Percentiles rank a stretch among this genome's conserved stretches.
Evolutionary conservation across 257 asterid species (phyloP).

Genomic region (Solanum acaule): DNA sequence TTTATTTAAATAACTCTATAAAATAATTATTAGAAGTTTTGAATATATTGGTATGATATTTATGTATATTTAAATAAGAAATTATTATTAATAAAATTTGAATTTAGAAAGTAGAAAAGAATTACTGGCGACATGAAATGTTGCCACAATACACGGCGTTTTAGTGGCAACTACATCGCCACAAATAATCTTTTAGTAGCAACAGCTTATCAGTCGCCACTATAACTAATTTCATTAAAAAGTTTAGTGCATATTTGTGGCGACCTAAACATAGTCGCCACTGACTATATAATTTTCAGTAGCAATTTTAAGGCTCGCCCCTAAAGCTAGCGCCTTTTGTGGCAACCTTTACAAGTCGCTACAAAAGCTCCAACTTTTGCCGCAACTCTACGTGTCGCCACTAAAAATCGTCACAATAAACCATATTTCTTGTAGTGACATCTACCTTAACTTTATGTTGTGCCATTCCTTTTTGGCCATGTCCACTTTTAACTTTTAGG

Average conservation of each 20-base stretch:
- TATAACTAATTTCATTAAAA: no score
- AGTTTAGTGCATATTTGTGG: no score
- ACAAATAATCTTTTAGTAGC: not conserved
- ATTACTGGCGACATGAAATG: not conserved
- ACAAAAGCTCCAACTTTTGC: not conserved
- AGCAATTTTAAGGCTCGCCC: not conserved
- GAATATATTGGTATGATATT: no score
- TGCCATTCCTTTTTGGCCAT: not conserved
- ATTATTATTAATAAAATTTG: no score
- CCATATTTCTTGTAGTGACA: not conserved
- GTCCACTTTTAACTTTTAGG: not conserved
- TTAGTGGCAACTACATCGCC: not conserved
- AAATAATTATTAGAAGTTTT: no score
- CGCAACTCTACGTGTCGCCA: not conserved
- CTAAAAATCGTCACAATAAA: not conserved
- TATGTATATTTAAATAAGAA: no score
- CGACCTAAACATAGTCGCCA: not conserved
- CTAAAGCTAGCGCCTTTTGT: not conserved
- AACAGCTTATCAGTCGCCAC: not conserved
- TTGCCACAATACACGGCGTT: no score
- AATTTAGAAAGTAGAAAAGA: no score
- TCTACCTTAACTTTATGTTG: no score
- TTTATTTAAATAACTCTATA: no score
- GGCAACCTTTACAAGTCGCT: not conserved
- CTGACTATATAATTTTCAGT: not conserved